Evolutionary conservation across 257 asterid genomes (phyloP).

Genomic region (Parsonsia alboflavescens): DNA sequence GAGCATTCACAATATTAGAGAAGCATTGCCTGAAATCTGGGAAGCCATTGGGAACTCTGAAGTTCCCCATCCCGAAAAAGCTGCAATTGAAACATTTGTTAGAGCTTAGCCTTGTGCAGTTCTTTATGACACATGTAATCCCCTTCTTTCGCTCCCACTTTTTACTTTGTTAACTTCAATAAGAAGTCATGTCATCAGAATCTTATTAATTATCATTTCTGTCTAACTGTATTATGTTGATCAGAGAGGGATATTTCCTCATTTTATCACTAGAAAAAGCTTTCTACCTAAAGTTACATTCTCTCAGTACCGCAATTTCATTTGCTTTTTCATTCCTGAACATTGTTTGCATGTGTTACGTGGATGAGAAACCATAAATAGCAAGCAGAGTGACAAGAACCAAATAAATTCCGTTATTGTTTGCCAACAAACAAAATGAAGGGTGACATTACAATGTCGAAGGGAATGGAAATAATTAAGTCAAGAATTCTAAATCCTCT

Average conservation of each 20-base stretch:
- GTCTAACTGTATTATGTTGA: conserved; percentile 7
- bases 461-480: background rate
- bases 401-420: background rate
- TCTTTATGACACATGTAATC: background rate
- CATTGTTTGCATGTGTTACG: background rate
- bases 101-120: conserved; percentile 32
- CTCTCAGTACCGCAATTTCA: background rate
- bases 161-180: background rate
- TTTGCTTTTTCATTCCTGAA: background rate
- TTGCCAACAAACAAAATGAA: background rate
- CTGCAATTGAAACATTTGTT: conserved; percentile 57
- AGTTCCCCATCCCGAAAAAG: conserved; percentile 34
- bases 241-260: conserved; percentile 12
- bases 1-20: conserved; percentile 86
- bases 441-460: conserved; percentile 1
- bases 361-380: background rate
- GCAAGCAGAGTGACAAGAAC: background rate
- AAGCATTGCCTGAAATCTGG: conserved; percentile 88
- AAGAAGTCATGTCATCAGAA: background rate
- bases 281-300: background rate
- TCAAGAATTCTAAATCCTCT: background rate
- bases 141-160: background rate
- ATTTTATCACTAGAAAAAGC: background rate
- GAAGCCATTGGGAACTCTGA: conserved; percentile 46
- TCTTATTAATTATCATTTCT: background rate